These are phyloP conservation scores for Salvia hispanica DNA, from an alignment of 257 asterid species.

Conservation along the genomic window DNA sequence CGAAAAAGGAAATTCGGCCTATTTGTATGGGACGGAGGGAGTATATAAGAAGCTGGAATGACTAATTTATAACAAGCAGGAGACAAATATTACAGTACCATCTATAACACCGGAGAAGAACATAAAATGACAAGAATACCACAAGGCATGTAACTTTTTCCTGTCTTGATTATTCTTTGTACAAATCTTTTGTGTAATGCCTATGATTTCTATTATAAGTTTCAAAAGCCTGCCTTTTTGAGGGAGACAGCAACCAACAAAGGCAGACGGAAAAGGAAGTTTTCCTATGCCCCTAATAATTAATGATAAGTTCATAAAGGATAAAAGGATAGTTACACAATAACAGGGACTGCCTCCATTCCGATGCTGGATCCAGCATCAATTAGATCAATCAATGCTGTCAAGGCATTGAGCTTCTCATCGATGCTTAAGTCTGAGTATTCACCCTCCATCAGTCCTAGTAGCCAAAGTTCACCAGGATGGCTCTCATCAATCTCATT, in stretches of 20 bases:
- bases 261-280: not conserved
- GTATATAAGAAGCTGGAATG: constrained; percentile 12
- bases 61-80: constrained; percentile 15
- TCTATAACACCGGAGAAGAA: too few relatives aligned
- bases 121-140: too few relatives aligned
- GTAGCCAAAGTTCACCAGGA: constrained; percentile 90
- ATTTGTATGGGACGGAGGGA: too few relatives aligned
- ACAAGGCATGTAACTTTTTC: constrained; percentile 1
- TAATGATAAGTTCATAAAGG: not conserved
- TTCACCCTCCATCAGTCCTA: constrained; percentile 96
- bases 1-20: too few relatives aligned
- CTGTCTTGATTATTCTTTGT: not conserved
- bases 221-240: too few relatives aligned
- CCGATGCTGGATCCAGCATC: constrained; percentile 73
- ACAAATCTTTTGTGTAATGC: not conserved
- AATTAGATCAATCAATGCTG: constrained; percentile 76
- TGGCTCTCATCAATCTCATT: constrained; percentile 97
- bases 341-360: constrained; percentile 64
- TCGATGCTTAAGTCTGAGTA: constrained; percentile 87
- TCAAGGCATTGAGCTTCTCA: constrained; percentile 77
- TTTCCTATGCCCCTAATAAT: not conserved
- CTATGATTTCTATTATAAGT: too few relatives aligned
- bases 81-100: too few relatives aligned
- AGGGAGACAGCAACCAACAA: too few relatives aligned
- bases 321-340: not conserved